A percentile compares a stretch with the other conserved stretches of the same genome.
These are phyloP conservation scores for Fusarium domesticum DNA, from an alignment of 2,329 filamentous ascomycete species.

Conservation along the genomic window DNA sequence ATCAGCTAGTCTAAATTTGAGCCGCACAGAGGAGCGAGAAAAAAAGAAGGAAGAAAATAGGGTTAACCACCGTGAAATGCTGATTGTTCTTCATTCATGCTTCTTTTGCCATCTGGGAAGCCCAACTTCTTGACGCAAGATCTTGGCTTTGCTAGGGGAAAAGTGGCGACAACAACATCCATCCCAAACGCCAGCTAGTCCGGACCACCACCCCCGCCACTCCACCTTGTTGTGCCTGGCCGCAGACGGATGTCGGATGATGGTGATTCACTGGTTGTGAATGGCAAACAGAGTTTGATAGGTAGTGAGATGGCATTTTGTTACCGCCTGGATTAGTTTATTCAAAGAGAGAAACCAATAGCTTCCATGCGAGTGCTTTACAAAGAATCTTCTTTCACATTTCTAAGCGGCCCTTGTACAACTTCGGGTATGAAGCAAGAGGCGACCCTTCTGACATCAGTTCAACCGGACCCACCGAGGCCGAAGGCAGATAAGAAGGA, in stretches of 20 bases:
- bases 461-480: constrained; percentile 15
- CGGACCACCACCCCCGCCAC: not conserved
- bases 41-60: not conserved
- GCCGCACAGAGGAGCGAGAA: not conserved
- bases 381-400: no score
- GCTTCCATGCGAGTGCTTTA: no score
- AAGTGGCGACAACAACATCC: not conserved
- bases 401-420: no score
- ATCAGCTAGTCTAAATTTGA: not conserved
- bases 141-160: not conserved
- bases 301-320: no score
- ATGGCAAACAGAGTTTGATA: no score
- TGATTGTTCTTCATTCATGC: no score
- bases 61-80: not conserved
- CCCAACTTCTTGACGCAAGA: not conserved
- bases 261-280: not conserved
- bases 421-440: not conserved
- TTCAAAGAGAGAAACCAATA: no score
- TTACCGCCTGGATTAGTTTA: no score
- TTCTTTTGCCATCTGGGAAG: not conserved
- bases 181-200: not conserved
- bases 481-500: constrained; percentile 6
- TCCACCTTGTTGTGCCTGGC: constrained; percentile 2
- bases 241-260: constrained; percentile 8
- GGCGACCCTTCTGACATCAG: constrained; percentile 16